These are phyloP conservation scores for Neonectria coccinea DNA, from an alignment of 2,329 filamentous ascomycete species.

Conservation along the genomic window DNA sequence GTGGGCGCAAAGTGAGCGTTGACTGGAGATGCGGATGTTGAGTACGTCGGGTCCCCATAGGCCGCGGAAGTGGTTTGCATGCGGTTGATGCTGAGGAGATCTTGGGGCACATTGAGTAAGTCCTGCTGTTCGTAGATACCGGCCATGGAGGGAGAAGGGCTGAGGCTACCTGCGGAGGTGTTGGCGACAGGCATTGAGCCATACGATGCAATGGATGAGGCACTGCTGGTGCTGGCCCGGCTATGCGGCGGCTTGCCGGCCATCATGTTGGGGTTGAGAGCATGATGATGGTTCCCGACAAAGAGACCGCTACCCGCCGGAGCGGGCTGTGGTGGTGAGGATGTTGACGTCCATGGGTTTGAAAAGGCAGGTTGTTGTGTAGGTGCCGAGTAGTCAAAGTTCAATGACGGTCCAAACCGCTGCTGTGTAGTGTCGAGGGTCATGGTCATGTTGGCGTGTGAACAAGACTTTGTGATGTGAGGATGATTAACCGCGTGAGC, in stretches of 20 bases:
- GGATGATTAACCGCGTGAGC: conserved; percentile 38
- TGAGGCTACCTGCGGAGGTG: conserved; percentile 74
- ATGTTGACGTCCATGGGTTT: conserved; percentile 83
- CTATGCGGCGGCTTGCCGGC: conserved; percentile 57
- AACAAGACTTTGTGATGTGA: conserved; percentile 33
- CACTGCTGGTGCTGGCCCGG: conserved; percentile 69
- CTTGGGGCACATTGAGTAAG: conserved; percentile 79
- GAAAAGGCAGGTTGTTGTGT: conserved; percentile 79
- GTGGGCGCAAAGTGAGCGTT: conserved; percentile 71
- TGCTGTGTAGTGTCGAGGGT: conserved; percentile 90
- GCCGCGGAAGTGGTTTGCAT: conserved; percentile 71
- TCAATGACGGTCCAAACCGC: conserved; percentile 78
- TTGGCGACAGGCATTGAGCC: conserved; percentile 78
- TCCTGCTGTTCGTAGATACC: conserved; percentile 54
- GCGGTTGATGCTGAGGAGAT: conserved; percentile 78
- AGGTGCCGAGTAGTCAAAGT: conserved; percentile 77
- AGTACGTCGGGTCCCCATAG: conserved; percentile 77
- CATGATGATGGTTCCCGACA: conserved; percentile 65
- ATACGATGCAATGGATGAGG: conserved; percentile 75
- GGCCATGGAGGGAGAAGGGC: conserved; percentile 67
- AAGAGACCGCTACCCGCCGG: conserved; percentile 72
- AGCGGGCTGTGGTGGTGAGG: conserved; percentile 57
- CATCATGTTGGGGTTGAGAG: conserved; percentile 68
- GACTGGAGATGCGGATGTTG: conserved; percentile 75
- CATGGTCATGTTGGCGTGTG: conserved; percentile 82